Evolutionary conservation across 129 eudicot species (phyloP).

Genomic region (Tanacetum coccineum): DNA sequence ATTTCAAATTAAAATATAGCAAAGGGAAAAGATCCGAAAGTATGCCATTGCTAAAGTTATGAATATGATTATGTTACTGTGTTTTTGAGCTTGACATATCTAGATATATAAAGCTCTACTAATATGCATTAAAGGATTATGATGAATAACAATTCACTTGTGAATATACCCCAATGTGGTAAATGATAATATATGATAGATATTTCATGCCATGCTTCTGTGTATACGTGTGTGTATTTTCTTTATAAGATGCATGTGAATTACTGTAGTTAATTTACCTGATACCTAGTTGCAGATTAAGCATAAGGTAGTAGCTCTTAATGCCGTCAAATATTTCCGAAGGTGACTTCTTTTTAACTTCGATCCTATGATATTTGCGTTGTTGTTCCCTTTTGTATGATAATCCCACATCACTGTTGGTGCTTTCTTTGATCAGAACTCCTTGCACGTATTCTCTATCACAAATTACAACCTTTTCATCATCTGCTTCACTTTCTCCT

Average conservation of each 20-base stretch:
- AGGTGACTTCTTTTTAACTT: constrained; percentile 50
- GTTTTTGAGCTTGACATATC: too few species aligned
- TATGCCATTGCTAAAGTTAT: too few species aligned
- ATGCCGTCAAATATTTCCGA: constrained; percentile 42
- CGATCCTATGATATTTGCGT: constrained; percentile 42
- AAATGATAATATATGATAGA: too few species aligned
- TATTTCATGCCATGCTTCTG: too few species aligned
- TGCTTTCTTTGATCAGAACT: constrained; percentile 62
- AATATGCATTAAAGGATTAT: too few species aligned
- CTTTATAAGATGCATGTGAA: neutral
- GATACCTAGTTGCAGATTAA: constrained; percentile 85
- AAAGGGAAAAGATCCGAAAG: too few species aligned
- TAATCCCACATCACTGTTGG: constrained; percentile 32
- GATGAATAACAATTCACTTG: too few species aligned
- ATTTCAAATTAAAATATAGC: too few species aligned
- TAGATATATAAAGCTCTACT: too few species aligned
- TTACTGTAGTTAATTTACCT: constrained; percentile 57
- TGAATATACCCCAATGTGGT: too few species aligned
- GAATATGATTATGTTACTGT: too few species aligned
- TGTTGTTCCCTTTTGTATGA: constrained; percentile 38
- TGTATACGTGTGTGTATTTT: too few species aligned
- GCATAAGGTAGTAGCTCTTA: constrained; percentile 75
- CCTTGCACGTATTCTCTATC: constrained; percentile 82
- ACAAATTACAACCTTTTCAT: constrained; percentile 35
- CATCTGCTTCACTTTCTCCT: constrained; percentile 37